Evolutionary conservation across 1,139 yeast species (phyloP), one percentile per base, ranked within the genome.

Genomic region (Starmera stellimalicola): DNA sequence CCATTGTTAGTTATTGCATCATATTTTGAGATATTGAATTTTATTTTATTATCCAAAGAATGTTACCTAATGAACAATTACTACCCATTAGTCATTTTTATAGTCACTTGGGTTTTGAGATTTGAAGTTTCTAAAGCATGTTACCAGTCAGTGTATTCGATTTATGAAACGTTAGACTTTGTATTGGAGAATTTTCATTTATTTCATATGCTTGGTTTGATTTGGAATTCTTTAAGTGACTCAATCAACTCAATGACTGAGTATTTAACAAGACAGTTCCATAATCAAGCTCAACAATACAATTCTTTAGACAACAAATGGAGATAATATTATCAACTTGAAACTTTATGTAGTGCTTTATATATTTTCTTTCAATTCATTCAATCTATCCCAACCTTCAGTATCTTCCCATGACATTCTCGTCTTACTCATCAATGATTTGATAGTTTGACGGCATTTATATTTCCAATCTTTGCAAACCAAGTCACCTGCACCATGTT

Each of bases 381-480:
- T 57, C 36, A 88, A 58, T 38, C 65, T 66, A 27, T 76, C 73
- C 85, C 93, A 87, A 3, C 87, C 94, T 24, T 71, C 77, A 3
- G 82, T 66, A 43, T 72, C 88, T 49, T 83, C 88, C 95, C 94
- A 85, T 50, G 68, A 70, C 22, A 67, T 63, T 48, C 73, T 80
- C 12, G 95, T 95, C 50, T 79, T 81, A 18, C 93, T 79, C 72
- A 82, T 69, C 43, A 87, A 62, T 2, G 85, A 70, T 47, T 94
- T 68, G 12, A 87, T 68, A 0, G 84, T 65, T 9, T 82, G 70
- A 42, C 77, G 69, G 2, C 94, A 78, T 54, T 87, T 87, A 58
- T 80, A 84, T 50, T 73, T 80, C 97, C 97, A 88, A 52, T 87
- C 95, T 47, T 77, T 73, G 54, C 95, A 87, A 6, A 91, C 95